A percentile compares a stretch with the other conserved stretches of the same genome.
These are phyloP conservation scores for Mucor irregularis DNA, from an alignment of 371 early-diverging fungal species.

Conservation along the genomic window DNA sequence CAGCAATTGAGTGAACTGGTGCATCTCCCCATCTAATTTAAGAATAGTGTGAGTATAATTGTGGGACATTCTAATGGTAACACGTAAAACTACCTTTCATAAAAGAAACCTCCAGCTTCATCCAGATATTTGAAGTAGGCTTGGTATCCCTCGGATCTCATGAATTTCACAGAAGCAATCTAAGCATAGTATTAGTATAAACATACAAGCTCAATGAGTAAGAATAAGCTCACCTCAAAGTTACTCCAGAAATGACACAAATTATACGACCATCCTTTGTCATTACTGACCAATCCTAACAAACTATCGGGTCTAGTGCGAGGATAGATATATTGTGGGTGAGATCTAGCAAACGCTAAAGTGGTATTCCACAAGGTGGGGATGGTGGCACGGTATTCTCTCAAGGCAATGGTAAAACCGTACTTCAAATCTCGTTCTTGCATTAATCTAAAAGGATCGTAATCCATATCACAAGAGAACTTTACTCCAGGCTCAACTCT, in stretches of 20 bases:
- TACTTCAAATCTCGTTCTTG: conserved; percentile 75
- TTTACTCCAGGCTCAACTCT: conserved; percentile 94
- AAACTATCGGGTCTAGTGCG: conserved; percentile 41
- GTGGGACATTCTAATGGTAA: neutral
- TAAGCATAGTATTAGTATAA: neutral
- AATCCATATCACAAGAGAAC: conserved; percentile 86
- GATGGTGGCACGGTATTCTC: conserved; percentile 82
- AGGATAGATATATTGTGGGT: conserved; percentile 50
- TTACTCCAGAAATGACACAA: conserved; percentile 82
- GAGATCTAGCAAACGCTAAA: conserved; percentile 55
- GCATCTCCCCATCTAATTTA: conserved; percentile 90
- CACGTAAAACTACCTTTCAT: conserved; percentile 67
- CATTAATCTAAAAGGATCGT: conserved; percentile 91
- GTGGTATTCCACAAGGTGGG: conserved; percentile 80
- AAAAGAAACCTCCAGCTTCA: conserved; percentile 83
- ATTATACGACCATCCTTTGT: conserved; percentile 46
- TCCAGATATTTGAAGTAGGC: conserved; percentile 83
- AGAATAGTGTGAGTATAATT: neutral
- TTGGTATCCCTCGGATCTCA: conserved; percentile 69
- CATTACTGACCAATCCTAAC: conserved; percentile 31
- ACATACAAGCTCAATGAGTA: neutral
- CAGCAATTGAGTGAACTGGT: conserved; percentile 91
- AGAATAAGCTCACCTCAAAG: conserved; percentile 23
- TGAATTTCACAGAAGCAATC: conserved; percentile 57
- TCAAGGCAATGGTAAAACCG: conserved; percentile 78